Evolutionary conservation across 768 basidiomycete species (phyloP), one percentile per base, ranked within the genome.

Genomic region (Serendipita vermifera): DNA sequence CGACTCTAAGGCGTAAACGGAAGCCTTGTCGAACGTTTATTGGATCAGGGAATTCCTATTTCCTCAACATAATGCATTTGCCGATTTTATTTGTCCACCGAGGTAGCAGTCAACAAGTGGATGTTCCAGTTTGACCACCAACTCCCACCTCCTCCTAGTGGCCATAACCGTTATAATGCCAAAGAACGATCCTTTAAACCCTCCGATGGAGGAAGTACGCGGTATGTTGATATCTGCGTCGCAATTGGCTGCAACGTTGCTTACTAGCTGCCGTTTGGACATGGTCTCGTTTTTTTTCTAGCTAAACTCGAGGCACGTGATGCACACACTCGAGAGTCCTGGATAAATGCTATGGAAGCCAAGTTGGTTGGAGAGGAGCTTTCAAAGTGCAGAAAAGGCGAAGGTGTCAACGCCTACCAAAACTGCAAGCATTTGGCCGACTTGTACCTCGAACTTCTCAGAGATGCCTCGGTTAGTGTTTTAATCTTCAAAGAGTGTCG

Each of bases 271-370:
- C n/a, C n/a, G n/a, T n/a, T n/a, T n/a, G n/a, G n/a, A n/a, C n/a
- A n/a, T n/a, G n/a, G n/a, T n/a, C n/a, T n/a, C 9, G 11, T 31
- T 15, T 20, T 4, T 43, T 17, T 11, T 20, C 9, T 40, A 65
- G 64, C 57, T 17, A 62, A 57, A 51, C 55, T 59, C 36, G 62
- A 58, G 17, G 57, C 58, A 15, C 83, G 87, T 36, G 90, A 94
- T 59, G 71, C 79, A 41, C 73, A 78, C 69, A 74, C 97, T 65
- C 81, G 87, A 54, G 92, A 97, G 72, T 87, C 87, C 53, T 98
- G 93, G 93, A 78, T 96, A 31, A 84, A 82, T 62, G 83, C 87
- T 20, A 94, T 97, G 91, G 92, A 96, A 69, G 80, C 82, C 31
- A 81, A 87, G 46, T 74, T 98, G 58, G 89, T 96, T 43, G 81